phyloP scores from a whole-genome alignment of 148 eudicot genomes.

The Cornus kousa region DNA sequence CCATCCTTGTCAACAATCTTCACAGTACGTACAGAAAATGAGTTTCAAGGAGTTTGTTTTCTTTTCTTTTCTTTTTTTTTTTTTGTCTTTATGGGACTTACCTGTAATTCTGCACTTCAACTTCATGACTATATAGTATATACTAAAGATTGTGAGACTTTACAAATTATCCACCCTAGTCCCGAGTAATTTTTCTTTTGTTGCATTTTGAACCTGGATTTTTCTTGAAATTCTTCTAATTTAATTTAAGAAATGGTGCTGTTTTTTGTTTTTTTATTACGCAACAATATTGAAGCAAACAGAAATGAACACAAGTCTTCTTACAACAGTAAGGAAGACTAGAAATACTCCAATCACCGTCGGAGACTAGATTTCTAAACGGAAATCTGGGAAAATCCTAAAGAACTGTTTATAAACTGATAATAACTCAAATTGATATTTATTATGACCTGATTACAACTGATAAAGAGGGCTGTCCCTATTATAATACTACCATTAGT shows the following conservation, averaged over 20 bases:
- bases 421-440: too few relatives aligned
- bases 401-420: too few relatives aligned
- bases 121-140: neutral
- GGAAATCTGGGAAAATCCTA: too few relatives aligned
- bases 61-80: neutral
- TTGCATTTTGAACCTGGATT: neutral
- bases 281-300: too few relatives aligned
- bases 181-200: neutral
- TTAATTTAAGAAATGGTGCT: neutral
- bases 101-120: neutral
- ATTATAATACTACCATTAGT: too few relatives aligned
- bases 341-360: too few relatives aligned
- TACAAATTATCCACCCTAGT: neutral
- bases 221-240: neutral
- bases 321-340: too few relatives aligned
- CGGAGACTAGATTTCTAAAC: too few relatives aligned
- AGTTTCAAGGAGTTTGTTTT: conserved; percentile 4
- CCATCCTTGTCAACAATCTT: conserved; percentile 82
- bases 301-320: too few relatives aligned
- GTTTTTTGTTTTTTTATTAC: neutral
- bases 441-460: too few relatives aligned
- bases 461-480: too few relatives aligned
- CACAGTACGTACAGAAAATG: conserved; percentile 59
- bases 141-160: neutral
- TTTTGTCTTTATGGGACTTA: neutral